phyloP scores from a whole-genome alignment of 352 stramenopile species.

The Salisapilia sapeloensis region DNA sequence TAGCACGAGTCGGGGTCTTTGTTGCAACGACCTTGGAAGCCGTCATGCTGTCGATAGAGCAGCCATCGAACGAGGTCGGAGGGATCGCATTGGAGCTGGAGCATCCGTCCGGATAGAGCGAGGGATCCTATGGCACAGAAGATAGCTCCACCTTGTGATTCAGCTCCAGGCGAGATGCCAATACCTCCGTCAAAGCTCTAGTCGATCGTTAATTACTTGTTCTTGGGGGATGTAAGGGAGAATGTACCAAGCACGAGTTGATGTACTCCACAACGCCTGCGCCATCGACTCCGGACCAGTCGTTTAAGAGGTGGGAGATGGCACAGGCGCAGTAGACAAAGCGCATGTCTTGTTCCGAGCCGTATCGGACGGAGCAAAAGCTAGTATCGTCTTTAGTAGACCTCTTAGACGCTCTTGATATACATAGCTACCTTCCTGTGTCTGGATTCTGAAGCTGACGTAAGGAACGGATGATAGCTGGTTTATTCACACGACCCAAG shows the following conservation, averaged over 20 bases:
- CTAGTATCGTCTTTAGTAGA: slow-evolving; percentile 7
- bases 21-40: slow-evolving; percentile 84
- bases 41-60: slow-evolving; percentile 61
- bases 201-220: slow-evolving; percentile 4
- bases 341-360: slow-evolving; percentile 78
- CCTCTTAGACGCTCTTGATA: not conserved
- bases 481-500: slow-evolving; percentile 53
- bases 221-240: not conserved
- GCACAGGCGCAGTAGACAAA: slow-evolving; percentile 81
- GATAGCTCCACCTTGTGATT: slow-evolving; percentile 58
- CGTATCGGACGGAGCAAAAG: slow-evolving; percentile 47
- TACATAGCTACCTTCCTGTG: slow-evolving; percentile 28
- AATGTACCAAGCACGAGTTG: slow-evolving; percentile 65
- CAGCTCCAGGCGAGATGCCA: slow-evolving; percentile 32
- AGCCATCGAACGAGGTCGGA: slow-evolving; percentile 66
- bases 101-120: slow-evolving; percentile 38
- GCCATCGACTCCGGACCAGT: slow-evolving; percentile 66
- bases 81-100: slow-evolving; percentile 49
- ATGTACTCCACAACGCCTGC: slow-evolving; percentile 55
- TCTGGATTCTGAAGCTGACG: slow-evolving; percentile 56
- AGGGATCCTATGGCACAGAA: slow-evolving; percentile 65
- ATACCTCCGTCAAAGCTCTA: slow-evolving; percentile 77
- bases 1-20: slow-evolving; percentile 85
- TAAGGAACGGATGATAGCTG: slow-evolving; percentile 36
- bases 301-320: slow-evolving; percentile 74